Conservation (phyloP, 306 rosid species). For the Luffa acutangula region DNA sequence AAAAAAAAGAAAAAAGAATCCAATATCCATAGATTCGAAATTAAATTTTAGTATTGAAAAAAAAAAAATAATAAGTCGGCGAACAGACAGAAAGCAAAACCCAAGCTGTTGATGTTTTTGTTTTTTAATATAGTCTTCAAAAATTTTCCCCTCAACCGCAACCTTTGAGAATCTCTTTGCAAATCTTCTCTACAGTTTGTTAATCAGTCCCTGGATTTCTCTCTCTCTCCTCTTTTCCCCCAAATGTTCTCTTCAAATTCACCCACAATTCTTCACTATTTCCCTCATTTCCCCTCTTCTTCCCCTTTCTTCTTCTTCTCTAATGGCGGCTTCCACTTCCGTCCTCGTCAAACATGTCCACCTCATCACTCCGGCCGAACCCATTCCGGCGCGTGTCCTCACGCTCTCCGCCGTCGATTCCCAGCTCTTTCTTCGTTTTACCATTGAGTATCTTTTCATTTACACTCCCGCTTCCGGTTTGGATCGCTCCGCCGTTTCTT, state of each 20-base stretch:
- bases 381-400: slow-evolving; percentile 47
- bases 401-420: slow-evolving; percentile 69
- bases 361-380: slow-evolving; percentile 50
- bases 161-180: slow-evolving; percentile 15
- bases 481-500: slow-evolving; percentile 16
- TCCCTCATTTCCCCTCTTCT: neutral
- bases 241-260: neutral
- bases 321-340: slow-evolving; percentile 44
- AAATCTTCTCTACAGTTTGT: neutral
- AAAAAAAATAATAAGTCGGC: no score
- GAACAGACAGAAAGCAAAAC: neutral
- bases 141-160: slow-evolving; percentile 37
- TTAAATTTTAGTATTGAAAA: no score
- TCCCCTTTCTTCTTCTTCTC: neutral
- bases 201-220: neutral
- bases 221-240: neutral
- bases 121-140: slow-evolving; percentile 22
- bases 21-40: no score
- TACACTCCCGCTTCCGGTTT: slow-evolving; percentile 27
- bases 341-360: slow-evolving; percentile 46
- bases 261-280: neutral
- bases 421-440: slow-evolving; percentile 84
- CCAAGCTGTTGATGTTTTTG: slow-evolving; percentile 32
- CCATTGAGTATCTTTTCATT: slow-evolving; percentile 58
- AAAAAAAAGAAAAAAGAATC: no score